phyloP scores from a whole-genome alignment of 495 filamentous ascomycete species.

The Talaromyces stipitatus region DNA sequence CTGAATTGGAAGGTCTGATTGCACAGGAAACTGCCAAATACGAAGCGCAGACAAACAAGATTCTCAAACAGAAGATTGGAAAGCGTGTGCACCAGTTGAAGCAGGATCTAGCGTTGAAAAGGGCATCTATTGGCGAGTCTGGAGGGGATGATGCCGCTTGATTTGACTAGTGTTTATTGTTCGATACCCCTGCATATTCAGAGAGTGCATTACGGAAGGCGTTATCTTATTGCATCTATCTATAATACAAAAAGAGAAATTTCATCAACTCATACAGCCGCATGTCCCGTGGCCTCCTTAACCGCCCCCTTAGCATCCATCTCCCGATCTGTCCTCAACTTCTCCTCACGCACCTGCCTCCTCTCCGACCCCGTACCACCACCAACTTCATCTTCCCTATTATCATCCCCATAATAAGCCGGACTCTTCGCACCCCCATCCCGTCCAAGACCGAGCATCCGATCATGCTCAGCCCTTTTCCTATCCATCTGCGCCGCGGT shows the following conservation, averaged over 20 bases:
- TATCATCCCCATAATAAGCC: slow-evolving; percentile 8
- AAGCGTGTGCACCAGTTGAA: slow-evolving; percentile 40
- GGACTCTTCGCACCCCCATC: slow-evolving; percentile 17
- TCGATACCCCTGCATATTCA: slow-evolving; percentile 5
- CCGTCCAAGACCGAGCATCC: slow-evolving; percentile 21
- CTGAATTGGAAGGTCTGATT: slow-evolving; percentile 40
- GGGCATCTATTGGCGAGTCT: slow-evolving; percentile 38
- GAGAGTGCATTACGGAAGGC: background rate
- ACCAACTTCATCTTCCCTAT: background rate
- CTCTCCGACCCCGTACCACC: slow-evolving; percentile 16
- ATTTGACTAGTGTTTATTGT: slow-evolving; percentile 7
- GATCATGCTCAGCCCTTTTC: slow-evolving; percentile 38
- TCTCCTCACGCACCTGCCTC: slow-evolving; percentile 20
- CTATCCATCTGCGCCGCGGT: slow-evolving; percentile 33
- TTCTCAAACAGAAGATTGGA: slow-evolving; percentile 44
- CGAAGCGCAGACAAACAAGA: slow-evolving; percentile 33
- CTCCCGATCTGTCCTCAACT: slow-evolving; percentile 21
- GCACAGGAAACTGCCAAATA: slow-evolving; percentile 35
- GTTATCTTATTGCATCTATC: background rate
- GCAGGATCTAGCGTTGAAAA: slow-evolving; percentile 40
- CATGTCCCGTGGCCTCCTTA: slow-evolving; percentile 20
- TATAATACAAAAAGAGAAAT: background rate
- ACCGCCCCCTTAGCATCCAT: slow-evolving; percentile 25
- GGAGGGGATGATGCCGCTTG: slow-evolving; percentile 23
- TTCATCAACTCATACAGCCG: slow-evolving; percentile 18